Base-by-base conservation (phyloP, 805 yeast species). In the Hanseniaspora opuntiae region DNA sequence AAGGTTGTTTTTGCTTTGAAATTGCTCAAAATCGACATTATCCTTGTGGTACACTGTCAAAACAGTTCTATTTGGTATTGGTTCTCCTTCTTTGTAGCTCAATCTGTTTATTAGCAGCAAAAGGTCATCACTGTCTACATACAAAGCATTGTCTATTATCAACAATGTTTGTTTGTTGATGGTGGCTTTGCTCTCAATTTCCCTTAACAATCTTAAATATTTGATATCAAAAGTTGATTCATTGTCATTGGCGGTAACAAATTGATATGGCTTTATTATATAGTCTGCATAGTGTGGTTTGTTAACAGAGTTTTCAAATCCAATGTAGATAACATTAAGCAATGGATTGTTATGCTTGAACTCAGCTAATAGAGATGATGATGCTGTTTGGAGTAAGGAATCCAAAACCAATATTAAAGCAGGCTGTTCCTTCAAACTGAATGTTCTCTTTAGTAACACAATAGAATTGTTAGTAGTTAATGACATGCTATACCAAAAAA, bases 331-430 rank as follows among this genome's bases (percentile, higher is more conserved):
- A 12, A 47, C 32, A 22, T 53, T 42, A 71, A 84, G 3, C 79
- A 61, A 4, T 55, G 61, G 12, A 38, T 61, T 60, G 58, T 74
- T 71, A 57, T 71, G 65, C 2, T 74, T 65, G 47, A 88, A 71
- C 62, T 87, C 96, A 28, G 68, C 62, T 0, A 85, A 61, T 12
- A 89, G 28, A 25, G 51, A 65, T 45, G 69, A 60, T 32, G 68
- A 59, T 0, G 87, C 78, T 0, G 93, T 77, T 64, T 89, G 96
- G 0, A 75, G 70, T 10, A 87, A 66, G 1, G 84, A 74, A 63
- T 93, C 97, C 9, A 77, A 62, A 4, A 84, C 70, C 4, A 90
- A 71, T 3, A 86, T 65, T 53, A 90, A 76, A 0, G 95, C 94
- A 0, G 90, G 76, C 22, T 66, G 66, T 61, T 93, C 97, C 58